phyloP scores from a whole-genome alignment of 495 filamentous ascomycete genomes.

The Xanthoparmelia taractica region DNA sequence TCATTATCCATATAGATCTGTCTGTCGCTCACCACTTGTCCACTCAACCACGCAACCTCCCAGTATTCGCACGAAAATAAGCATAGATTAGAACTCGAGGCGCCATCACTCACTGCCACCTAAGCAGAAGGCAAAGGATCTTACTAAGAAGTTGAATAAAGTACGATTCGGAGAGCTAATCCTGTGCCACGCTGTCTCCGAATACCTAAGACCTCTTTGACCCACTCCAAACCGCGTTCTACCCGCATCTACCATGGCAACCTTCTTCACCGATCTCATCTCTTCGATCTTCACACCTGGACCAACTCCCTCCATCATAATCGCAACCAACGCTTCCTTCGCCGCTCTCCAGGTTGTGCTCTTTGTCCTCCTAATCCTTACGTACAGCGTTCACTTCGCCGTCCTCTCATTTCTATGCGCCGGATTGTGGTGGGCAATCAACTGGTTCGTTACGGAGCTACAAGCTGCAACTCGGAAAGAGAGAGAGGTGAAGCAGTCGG shows the following conservation, averaged over 20 bases:
- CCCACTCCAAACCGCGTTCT: not conserved
- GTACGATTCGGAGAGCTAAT: not conserved
- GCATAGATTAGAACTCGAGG: not conserved
- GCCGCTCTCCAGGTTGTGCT: constrained; percentile 75
- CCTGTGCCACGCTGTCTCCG: not conserved
- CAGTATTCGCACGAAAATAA: not conserved
- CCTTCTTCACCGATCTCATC: constrained; percentile 78
- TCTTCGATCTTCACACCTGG: constrained; percentile 87
- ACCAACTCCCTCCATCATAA: constrained; percentile 73
- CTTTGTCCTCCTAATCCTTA: constrained; percentile 65
- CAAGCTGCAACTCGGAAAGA: constrained; percentile 54
- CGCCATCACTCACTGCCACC: not conserved
- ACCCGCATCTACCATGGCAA: constrained; percentile 51
- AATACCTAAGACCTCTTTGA: not conserved
- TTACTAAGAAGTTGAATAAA: not conserved
- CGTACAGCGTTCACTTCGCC: constrained; percentile 81
- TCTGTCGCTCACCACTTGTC: not conserved
- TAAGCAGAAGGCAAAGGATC: not conserved
- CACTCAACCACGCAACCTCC: not conserved
- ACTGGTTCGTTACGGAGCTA: constrained; percentile 90
- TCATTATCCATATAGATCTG: not conserved
- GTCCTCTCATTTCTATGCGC: constrained; percentile 68
- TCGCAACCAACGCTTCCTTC: constrained; percentile 88
- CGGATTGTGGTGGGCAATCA: constrained; percentile 85
- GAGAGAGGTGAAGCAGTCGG: constrained; percentile 51